phyloP scores from a whole-genome alignment of 306 rosid species.

The Sphenostylis stenocarpa region DNA sequence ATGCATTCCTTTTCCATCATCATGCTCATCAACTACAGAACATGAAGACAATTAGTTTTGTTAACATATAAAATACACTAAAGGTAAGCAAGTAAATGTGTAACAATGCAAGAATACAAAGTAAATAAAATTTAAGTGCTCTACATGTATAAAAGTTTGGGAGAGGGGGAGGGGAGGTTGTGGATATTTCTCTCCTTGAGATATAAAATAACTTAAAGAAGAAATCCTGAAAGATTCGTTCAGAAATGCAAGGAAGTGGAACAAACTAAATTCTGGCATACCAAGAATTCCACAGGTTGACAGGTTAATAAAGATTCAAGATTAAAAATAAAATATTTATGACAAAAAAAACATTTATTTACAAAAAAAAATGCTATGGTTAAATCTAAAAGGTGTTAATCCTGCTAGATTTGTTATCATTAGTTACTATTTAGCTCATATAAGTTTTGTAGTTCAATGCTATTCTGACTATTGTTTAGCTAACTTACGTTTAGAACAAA shows the following conservation, averaged over 20 bases:
- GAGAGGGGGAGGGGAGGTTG: too few relatives aligned
- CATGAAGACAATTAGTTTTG: constrained; percentile 15
- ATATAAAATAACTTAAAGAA: background rate
- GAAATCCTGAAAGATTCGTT: background rate
- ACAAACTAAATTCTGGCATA: background rate
- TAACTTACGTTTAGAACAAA: background rate
- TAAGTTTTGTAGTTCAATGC: background rate
- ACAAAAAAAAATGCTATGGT: background rate
- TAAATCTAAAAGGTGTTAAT: constrained; percentile 8
- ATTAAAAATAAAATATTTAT: background rate
- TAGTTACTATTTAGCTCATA: background rate
- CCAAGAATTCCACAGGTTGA: background rate
- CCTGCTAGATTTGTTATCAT: background rate
- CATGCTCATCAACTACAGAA: constrained; percentile 43
- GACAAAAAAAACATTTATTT: background rate
- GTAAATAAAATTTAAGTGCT: background rate
- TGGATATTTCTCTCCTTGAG: background rate
- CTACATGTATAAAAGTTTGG: background rate
- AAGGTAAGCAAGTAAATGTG: constrained; percentile 1
- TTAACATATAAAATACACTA: background rate
- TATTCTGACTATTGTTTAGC: background rate
- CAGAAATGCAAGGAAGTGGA: constrained; percentile 14
- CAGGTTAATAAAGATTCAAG: background rate
- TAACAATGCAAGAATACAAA: background rate
- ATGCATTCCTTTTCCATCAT: constrained; percentile 43